These are phyloP conservation scores for Quercus lobata DNA, from an alignment of 331 rosid genomes.

Conservation along the genomic window DNA sequence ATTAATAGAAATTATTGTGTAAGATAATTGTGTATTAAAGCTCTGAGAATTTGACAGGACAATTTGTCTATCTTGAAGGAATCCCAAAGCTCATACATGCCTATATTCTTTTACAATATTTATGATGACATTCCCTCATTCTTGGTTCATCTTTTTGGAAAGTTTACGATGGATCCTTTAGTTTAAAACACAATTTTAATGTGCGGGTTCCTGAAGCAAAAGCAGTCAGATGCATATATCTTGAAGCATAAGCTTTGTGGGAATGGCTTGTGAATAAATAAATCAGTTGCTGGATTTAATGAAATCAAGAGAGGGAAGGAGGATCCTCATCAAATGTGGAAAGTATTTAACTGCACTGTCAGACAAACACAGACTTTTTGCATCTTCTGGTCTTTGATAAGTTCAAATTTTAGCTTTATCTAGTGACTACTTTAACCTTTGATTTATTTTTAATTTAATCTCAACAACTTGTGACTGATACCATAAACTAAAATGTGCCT, in stretches of 20 bases:
- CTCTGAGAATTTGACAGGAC: too few species aligned
- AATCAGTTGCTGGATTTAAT: neutral
- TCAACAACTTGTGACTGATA: constrained; percentile 12
- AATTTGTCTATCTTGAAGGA: too few species aligned
- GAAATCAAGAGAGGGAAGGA: neutral
- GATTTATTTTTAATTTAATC: neutral
- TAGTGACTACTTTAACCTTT: neutral
- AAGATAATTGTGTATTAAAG: too few species aligned
- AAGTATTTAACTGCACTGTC: neutral
- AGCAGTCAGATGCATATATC: neutral
- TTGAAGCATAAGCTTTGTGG: neutral
- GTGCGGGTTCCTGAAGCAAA: neutral
- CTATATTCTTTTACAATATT: too few species aligned
- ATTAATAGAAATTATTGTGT: too few species aligned
- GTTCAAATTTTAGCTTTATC: neutral
- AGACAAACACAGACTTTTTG: neutral
- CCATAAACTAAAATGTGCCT: neutral
- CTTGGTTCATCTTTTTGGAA: neutral
- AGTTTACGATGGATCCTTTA: neutral
- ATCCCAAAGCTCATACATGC: too few species aligned
- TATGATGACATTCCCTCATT: too few species aligned
- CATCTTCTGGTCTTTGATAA: neutral
- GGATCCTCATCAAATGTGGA: neutral
- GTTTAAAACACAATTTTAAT: neutral
- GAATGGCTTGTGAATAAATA: neutral